Percentiles rank a stretch among this genome's conserved stretches.
These are phyloP conservation scores for Musa itinerans DNA, from an alignment of 176 grass and related monocot species.

Conservation along the genomic window DNA sequence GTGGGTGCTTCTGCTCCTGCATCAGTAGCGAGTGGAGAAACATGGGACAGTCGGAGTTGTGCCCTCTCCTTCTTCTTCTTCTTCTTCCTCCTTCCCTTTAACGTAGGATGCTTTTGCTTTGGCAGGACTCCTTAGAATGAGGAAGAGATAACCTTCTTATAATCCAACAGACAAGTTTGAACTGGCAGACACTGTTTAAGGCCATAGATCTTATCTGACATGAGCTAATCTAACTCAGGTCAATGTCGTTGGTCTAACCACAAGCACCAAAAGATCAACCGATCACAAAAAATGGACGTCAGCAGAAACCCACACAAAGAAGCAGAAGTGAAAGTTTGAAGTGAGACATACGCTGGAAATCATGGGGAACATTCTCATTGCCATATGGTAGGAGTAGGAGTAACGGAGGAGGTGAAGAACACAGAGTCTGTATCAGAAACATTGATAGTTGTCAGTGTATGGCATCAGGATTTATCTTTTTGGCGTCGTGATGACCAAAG, in stretches of 20 bases:
- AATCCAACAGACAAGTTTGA: neutral
- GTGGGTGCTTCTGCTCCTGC: slow-evolving; percentile 51
- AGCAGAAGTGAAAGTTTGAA: no score
- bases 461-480: neutral
- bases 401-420: neutral
- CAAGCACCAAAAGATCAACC: neutral
- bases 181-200: neutral
- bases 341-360: no score
- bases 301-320: neutral
- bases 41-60: slow-evolving; percentile 22
- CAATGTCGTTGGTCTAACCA: slow-evolving; percentile 3
- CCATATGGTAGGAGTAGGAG: neutral
- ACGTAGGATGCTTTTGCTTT: slow-evolving; percentile 31
- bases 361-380: neutral
- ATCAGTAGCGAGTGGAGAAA: slow-evolving; percentile 57
- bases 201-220: no score
- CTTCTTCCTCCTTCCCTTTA: slow-evolving; percentile 19
- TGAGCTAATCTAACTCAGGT: neutral
- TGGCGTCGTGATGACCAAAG: neutral
- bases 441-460: neutral
- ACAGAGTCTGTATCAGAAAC: neutral
- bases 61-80: no score
- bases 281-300: neutral
- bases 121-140: slow-evolving; percentile 31
- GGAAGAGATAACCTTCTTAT: neutral